phyloP scores from a whole-genome alignment of 1,284 basidiomycete genomes.

The Ceratobasidium sp. region DNA sequence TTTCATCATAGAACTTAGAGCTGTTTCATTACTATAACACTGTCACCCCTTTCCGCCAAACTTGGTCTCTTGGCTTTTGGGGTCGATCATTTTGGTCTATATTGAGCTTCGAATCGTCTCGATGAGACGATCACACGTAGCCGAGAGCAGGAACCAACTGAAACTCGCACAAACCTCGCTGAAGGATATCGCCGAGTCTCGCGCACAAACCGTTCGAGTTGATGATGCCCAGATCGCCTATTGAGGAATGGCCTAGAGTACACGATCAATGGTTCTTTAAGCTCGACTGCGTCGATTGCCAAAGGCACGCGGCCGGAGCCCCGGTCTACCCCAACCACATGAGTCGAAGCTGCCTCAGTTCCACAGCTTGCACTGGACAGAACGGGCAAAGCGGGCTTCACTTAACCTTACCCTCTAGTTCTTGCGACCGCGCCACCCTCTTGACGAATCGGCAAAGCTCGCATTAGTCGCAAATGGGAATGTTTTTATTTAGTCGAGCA shows the following conservation, averaged over 20 bases:
- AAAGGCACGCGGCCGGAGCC: slow-evolving; percentile 25
- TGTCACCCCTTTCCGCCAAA: background rate
- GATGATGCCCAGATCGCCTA: background rate
- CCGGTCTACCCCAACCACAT: slow-evolving; percentile 7
- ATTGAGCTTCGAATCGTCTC: background rate
- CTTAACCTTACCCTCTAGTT: background rate
- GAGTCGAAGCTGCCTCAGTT: slow-evolving; percentile 14
- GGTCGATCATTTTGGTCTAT: background rate
- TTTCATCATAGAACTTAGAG: background rate
- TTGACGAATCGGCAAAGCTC: no score
- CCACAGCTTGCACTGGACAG: background rate
- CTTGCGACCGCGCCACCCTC: background rate
- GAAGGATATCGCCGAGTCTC: background rate
- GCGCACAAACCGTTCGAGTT: background rate
- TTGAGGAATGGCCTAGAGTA: background rate
- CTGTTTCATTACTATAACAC: background rate
- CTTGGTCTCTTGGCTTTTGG: background rate
- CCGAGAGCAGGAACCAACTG: background rate
- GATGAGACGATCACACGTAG: background rate
- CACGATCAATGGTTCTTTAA: background rate
- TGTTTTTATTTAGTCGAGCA: background rate
- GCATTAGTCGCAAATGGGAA: background rate
- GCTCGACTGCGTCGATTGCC: slow-evolving; percentile 1
- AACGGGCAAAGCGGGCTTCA: background rate
- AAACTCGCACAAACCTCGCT: background rate